Percentiles rank a stretch among this genome's conserved stretches.
These are phyloP conservation scores for Mycena maculata DNA, from an alignment of 768 basidiomycete genomes.

Conservation along the genomic window DNA sequence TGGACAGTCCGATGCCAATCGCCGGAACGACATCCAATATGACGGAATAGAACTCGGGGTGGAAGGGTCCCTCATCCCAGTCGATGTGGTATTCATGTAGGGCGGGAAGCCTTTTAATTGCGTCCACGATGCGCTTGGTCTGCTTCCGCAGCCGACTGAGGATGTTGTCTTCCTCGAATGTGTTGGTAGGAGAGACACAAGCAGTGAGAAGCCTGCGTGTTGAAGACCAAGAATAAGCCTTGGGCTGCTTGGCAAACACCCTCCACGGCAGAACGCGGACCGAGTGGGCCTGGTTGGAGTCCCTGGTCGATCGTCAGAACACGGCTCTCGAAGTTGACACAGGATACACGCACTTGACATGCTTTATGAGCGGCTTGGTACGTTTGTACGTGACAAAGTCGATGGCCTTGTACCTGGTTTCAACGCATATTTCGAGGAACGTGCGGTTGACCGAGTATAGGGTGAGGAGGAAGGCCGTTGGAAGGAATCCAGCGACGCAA, in stretches of 20 bases:
- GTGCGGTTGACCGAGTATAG: constrained; percentile 43
- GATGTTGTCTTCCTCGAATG: constrained; percentile 42
- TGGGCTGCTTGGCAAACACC: constrained; percentile 45
- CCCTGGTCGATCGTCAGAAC: constrained; percentile 33
- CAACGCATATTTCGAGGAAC: constrained; percentile 43
- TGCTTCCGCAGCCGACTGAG: constrained; percentile 53
- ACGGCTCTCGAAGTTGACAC: background rate
- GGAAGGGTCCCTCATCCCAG: constrained; percentile 53
- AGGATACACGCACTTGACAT: constrained; percentile 41
- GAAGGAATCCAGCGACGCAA: constrained; percentile 42
- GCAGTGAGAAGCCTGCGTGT: constrained; percentile 45
- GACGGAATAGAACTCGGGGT: constrained; percentile 50
- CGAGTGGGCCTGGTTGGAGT: constrained; percentile 46
- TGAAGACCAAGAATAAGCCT: constrained; percentile 30
- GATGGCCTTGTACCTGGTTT: constrained; percentile 40
- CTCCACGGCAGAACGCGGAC: constrained; percentile 56
- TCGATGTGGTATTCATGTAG: constrained; percentile 52
- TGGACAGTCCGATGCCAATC: constrained; percentile 47
- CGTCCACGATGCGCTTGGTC: constrained; percentile 45
- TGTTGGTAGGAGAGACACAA: constrained; percentile 46
- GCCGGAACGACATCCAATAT: constrained; percentile 49
- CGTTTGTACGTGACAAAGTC: constrained; percentile 42
- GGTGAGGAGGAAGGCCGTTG: constrained; percentile 35
- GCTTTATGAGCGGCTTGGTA: constrained; percentile 44
- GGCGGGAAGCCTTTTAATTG: constrained; percentile 46